Percentiles rank a stretch among this genome's conserved stretches.
phyloP scores from a whole-genome alignment of 1,284 basidiomycete species.

The Pseudozyma tsukubaensis region DNA sequence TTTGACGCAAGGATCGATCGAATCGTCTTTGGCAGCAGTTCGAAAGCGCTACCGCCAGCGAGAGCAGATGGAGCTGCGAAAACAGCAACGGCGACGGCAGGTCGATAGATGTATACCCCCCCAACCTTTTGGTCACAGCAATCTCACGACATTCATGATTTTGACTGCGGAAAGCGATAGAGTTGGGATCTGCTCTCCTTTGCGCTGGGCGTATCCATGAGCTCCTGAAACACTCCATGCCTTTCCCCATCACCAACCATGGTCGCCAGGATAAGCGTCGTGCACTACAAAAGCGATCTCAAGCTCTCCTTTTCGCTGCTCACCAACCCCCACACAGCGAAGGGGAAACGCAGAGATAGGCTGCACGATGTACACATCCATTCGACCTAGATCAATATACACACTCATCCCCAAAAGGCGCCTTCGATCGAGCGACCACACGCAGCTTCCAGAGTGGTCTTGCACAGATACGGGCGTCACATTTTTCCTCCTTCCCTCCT shows the following conservation, averaged over 20 bases:
- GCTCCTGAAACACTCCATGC: too few relatives aligned
- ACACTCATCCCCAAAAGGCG: slow-evolving; percentile 19
- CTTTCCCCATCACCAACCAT: neutral
- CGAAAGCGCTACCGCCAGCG: neutral
- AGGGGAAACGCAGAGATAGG: neutral
- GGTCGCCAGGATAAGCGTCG: slow-evolving; percentile 20
- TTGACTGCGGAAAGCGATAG: slow-evolving; percentile 2
- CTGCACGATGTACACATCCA: slow-evolving; percentile 1
- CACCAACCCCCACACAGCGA: slow-evolving; percentile 7
- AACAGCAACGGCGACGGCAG: neutral
- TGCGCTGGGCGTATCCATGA: too few relatives aligned
- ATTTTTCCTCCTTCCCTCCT: slow-evolving; percentile 1
- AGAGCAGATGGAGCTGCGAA: neutral
- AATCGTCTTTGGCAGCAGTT: slow-evolving; percentile 22
- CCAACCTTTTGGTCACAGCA: neutral
- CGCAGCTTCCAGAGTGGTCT: slow-evolving; percentile 41
- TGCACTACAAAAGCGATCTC: neutral
- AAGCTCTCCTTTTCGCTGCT: slow-evolving; percentile 9
- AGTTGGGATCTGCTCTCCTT: too few relatives aligned
- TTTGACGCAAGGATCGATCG: slow-evolving; percentile 41
- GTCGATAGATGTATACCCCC: slow-evolving; percentile 13
- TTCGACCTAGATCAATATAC: slow-evolving; percentile 22
- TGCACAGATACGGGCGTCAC: slow-evolving; percentile 58
- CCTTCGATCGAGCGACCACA: slow-evolving; percentile 53
- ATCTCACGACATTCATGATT: neutral